These are phyloP conservation scores for Yamadazyma paraphyllophila DNA, from an alignment of 805 yeast species.

Conservation along the genomic window DNA sequence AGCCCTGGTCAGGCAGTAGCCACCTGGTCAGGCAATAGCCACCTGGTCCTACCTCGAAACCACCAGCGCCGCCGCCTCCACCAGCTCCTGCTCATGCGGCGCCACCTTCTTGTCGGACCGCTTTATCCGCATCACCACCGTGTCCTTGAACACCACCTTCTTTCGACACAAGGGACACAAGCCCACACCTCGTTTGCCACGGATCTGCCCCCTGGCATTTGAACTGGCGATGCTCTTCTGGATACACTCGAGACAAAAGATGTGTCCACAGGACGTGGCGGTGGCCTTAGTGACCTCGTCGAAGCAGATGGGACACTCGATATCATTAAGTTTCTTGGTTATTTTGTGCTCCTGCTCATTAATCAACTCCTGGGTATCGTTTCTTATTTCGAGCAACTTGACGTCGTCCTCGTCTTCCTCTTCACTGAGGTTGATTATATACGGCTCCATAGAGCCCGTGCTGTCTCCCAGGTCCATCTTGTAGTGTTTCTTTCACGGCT, in stretches of 20 bases:
- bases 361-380: conserved; percentile 34
- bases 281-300: conserved; percentile 41
- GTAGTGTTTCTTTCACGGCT: too few species aligned
- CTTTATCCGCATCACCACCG: conserved; percentile 24
- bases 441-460: background rate
- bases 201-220: conserved; percentile 41
- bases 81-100: conserved; percentile 10
- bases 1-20: too few species aligned
- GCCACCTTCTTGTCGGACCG: conserved; percentile 8
- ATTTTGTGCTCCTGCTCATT: conserved; percentile 16
- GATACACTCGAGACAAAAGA: conserved; percentile 42
- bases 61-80: background rate
- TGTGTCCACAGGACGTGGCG: conserved; percentile 43
- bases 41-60: too few species aligned
- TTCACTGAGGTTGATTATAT: conserved; percentile 6
- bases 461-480: too few species aligned
- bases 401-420: conserved; percentile 32
- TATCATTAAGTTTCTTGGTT: conserved; percentile 32
- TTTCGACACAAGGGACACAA: conserved; percentile 45
- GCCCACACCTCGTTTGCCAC: conserved; percentile 38
- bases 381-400: conserved; percentile 36
- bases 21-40: too few species aligned
- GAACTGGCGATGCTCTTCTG: conserved; percentile 40
- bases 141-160: conserved; percentile 36
- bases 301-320: conserved; percentile 45